Conservation (phyloP, 2,329 filamentous ascomycete genomes). For the Penicillium polonicum region DNA sequence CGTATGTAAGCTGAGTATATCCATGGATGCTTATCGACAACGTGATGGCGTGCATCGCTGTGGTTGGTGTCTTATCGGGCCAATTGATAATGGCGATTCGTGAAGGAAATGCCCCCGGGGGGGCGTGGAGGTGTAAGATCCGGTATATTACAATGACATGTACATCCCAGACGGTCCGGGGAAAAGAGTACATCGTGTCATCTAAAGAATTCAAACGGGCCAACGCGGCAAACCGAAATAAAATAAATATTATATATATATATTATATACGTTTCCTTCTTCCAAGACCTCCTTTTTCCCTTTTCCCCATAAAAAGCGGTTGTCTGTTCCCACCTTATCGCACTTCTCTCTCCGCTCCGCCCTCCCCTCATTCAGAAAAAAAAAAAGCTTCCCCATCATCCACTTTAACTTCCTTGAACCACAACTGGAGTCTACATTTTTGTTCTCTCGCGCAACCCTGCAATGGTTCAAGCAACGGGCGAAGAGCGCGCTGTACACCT, state of each 20-base stretch:
- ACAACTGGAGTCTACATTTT: not conserved
- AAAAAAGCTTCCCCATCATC: slow-evolving; percentile 12
- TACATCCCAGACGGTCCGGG: not conserved
- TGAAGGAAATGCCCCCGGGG: slow-evolving; percentile 5
- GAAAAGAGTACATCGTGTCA: not conserved
- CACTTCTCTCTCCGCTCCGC: slow-evolving; percentile 13
- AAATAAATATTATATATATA: not conserved
- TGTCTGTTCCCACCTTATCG: slow-evolving; percentile 10
- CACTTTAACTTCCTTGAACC: not conserved
- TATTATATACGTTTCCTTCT: not conserved
- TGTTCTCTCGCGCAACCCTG: slow-evolving; percentile 24
- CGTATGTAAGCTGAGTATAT: slow-evolving; percentile 1
- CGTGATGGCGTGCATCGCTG: slow-evolving; percentile 27
- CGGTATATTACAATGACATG: not conserved
- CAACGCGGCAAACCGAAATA: slow-evolving; percentile 6
- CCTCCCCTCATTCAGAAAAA: slow-evolving; percentile 11
- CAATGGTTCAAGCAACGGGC: slow-evolving; percentile 45
- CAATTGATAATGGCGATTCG: slow-evolving; percentile 23
- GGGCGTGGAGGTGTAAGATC: not conserved
- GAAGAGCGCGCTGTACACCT: slow-evolving; percentile 48
- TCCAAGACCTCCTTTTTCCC: slow-evolving; percentile 5
- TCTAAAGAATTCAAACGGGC: not conserved
- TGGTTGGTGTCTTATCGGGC: slow-evolving; percentile 36
- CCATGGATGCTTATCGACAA: slow-evolving; percentile 21
- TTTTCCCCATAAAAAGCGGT: slow-evolving; percentile 8